These are phyloP conservation scores for Colletotrichum orbiculare DNA, from an alignment of 2,329 filamentous ascomycete genomes.

Conservation along the genomic window DNA sequence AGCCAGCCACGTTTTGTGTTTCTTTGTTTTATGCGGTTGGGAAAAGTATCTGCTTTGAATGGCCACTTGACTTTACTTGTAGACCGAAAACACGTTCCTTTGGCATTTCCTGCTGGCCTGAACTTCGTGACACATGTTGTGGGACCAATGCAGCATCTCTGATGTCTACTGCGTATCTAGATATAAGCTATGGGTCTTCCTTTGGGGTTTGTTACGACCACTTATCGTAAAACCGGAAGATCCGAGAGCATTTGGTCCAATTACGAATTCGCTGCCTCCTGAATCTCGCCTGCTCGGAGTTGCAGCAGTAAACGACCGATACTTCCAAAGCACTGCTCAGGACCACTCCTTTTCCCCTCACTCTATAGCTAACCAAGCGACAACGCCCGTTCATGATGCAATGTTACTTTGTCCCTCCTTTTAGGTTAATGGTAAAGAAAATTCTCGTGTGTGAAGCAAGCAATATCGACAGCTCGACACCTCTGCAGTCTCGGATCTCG, in stretches of 20 bases:
- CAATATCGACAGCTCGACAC: not conserved
- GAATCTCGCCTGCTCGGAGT: slow-evolving; percentile 21
- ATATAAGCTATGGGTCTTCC: not conserved
- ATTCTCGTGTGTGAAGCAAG: slow-evolving; percentile 32
- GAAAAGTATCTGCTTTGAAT: no score
- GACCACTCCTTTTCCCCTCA: slow-evolving; percentile 21
- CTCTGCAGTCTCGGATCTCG: slow-evolving; percentile 4
- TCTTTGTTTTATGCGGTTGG: not conserved
- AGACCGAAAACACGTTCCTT: no score
- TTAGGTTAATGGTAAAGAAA: slow-evolving; percentile 21
- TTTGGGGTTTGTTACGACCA: not conserved
- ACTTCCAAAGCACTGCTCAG: slow-evolving; percentile 21
- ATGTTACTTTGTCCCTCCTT: slow-evolving; percentile 18
- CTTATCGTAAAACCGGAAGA: slow-evolving; percentile 1
- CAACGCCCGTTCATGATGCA: slow-evolving; percentile 36
- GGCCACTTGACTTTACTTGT: no score
- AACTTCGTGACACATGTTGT: not conserved
- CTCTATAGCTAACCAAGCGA: slow-evolving; percentile 33
- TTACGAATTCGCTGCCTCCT: slow-evolving; percentile 2
- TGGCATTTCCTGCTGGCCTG: no score
- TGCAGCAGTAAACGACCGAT: slow-evolving; percentile 15
- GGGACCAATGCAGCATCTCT: not conserved
- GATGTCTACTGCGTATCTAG: slow-evolving; percentile 18
- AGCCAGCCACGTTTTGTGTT: not conserved
- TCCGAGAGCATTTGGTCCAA: slow-evolving; percentile 13